phyloP scores from a whole-genome alignment of 2,329 filamentous ascomycete species.

The Pseudocercospora cruenta region DNA sequence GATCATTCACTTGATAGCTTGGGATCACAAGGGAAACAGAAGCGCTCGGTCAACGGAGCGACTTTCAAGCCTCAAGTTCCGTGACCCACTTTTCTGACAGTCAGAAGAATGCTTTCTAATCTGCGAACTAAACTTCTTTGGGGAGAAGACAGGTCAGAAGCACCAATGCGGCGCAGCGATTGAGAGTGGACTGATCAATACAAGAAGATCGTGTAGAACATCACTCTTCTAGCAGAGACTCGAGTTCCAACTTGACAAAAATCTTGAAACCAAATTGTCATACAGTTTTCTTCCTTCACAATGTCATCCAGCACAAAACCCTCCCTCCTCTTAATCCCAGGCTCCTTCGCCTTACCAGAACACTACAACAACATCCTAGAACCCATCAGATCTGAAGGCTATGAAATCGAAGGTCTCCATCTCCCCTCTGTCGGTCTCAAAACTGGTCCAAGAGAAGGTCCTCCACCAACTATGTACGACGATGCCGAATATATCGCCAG shows the following conservation, averaged over 20 bases:
- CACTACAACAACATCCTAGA: not conserved
- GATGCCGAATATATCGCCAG: not conserved
- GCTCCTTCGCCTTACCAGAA: constrained; percentile 5
- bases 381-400: not conserved
- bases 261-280: too few species aligned
- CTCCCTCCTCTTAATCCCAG: constrained; percentile 2
- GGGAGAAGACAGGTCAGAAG: not conserved
- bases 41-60: not conserved
- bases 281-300: too few species aligned
- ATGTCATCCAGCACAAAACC: not conserved
- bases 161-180: not conserved
- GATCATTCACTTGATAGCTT: too few species aligned
- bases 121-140: not conserved
- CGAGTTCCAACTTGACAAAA: too few species aligned
- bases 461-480: not conserved
- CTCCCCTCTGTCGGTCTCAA: not conserved
- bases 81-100: constrained; percentile 5
- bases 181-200: not conserved
- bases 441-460: not conserved
- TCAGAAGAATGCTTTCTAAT: constrained; percentile 1
- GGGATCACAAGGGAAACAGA: not conserved
- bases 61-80: not conserved
- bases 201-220: too few species aligned
- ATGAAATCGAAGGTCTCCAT: constrained; percentile 5
- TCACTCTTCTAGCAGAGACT: too few species aligned